A percentile compares a stretch with the other conserved stretches of the same genome.
phyloP scores from a whole-genome alignment of 192 early-diverging fungal genomes.

The Mortierella claussenii region DNA sequence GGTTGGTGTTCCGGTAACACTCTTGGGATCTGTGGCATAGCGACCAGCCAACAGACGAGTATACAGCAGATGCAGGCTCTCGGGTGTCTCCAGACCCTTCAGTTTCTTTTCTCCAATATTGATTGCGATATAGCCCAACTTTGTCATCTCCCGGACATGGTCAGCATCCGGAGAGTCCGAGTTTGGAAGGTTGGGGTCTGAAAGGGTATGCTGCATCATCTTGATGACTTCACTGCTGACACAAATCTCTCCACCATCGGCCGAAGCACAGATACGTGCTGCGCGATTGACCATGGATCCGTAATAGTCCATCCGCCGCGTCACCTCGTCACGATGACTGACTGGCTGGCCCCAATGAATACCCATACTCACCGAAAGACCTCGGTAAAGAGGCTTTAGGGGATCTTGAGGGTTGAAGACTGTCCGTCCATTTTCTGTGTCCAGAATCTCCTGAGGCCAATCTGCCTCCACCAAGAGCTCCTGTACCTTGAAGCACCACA shows the following conservation, averaged over 20 bases:
- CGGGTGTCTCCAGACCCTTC: constrained; percentile 91
- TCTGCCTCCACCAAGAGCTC: constrained; percentile 80
- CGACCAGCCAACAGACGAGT: constrained; percentile 18
- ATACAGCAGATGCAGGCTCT: constrained; percentile 75
- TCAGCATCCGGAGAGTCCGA: constrained; percentile 35
- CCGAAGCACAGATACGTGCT: constrained; percentile 82
- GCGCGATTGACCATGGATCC: constrained; percentile 93
- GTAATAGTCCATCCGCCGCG: constrained; percentile 96
- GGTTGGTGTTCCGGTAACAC: constrained; percentile 8
- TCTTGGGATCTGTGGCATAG: constrained; percentile 22
- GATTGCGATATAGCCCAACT: constrained; percentile 74
- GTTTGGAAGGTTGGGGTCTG: constrained; percentile 11
- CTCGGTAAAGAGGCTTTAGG: constrained; percentile 76
- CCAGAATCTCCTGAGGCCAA: constrained; percentile 89
- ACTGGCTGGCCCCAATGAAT: constrained; percentile 91
- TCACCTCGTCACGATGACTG: constrained; percentile 88
- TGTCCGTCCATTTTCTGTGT: constrained; percentile 77
- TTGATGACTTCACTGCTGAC: constrained; percentile 81
- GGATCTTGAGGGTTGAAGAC: constrained; percentile 69
- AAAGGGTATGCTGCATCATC: constrained; percentile 27
- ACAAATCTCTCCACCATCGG: constrained; percentile 92
- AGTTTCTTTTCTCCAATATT: constrained; percentile 85
- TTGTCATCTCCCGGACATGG: constrained; percentile 59
- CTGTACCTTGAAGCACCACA: constrained; percentile 92
- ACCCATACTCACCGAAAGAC: constrained; percentile 92